Evolutionary conservation across 352 stramenopile species (phyloP).

Genomic region (Pythium aquatile): DNA sequence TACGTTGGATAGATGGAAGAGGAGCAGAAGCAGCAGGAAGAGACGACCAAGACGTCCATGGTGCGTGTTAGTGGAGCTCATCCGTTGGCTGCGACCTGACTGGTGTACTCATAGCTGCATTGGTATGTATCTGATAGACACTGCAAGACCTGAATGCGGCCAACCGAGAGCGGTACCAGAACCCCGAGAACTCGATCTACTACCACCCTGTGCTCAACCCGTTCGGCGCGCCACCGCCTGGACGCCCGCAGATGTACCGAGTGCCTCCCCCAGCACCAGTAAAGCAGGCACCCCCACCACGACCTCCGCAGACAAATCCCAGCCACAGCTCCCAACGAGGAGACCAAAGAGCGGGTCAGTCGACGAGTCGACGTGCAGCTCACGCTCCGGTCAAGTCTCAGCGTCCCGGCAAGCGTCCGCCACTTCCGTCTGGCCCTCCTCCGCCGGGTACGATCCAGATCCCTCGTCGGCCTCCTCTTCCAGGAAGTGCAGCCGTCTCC

Average conservation of each 20-base stretch:
- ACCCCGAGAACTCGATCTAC: slow-evolving; percentile 80
- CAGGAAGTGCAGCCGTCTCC: slow-evolving; percentile 23
- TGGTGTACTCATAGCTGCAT: neutral
- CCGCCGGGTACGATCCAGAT: slow-evolving; percentile 65
- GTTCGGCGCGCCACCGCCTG: slow-evolving; percentile 66
- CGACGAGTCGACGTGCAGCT: neutral
- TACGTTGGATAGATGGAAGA: slow-evolving; percentile 34
- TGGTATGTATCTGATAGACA: slow-evolving; percentile 30
- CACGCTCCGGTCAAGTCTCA: neutral
- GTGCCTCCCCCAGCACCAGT: slow-evolving; percentile 27
- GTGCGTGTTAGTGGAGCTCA: slow-evolving; percentile 15
- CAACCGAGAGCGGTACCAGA: slow-evolving; percentile 69
- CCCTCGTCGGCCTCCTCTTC: slow-evolving; percentile 52
- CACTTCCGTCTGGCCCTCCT: slow-evolving; percentile 48
- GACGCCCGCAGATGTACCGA: slow-evolving; percentile 60
- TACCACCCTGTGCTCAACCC: slow-evolving; percentile 80
- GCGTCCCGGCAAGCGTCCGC: slow-evolving; percentile 63
- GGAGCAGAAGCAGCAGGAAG: slow-evolving; percentile 40
- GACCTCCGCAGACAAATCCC: neutral
- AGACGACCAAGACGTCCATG: slow-evolving; percentile 29
- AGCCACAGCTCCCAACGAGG: neutral
- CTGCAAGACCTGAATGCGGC: slow-evolving; percentile 46
- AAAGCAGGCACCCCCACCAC: slow-evolving; percentile 6
- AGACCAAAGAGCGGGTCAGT: neutral
- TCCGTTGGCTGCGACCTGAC: too few species aligned